Evolutionary conservation across 2,329 filamentous ascomycete species (phyloP), one percentile per base, ranked within the genome.

Genomic region (Endoconidiophora laricicola): DNA sequence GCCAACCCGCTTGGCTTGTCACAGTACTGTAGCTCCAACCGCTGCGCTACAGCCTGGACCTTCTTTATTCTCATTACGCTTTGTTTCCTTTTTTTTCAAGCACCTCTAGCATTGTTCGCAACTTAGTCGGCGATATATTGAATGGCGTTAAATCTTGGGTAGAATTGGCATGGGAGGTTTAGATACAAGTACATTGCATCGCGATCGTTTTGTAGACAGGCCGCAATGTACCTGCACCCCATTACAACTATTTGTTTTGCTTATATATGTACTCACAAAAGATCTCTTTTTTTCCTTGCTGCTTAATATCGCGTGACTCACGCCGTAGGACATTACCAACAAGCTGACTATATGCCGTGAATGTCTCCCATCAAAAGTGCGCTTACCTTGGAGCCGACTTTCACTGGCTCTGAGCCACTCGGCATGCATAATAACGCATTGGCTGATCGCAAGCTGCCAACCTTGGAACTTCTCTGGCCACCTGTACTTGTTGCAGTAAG

Each of bases 371-470:
- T 87, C 59, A 96, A 62, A 58, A 95, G 65, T 7, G 87, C 90
- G 54, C 90, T 78, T 3, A 87, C 79, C 58, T 70, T 77, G 48
- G 74, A 66, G 0, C 87, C 87, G 60, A 83, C 83, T 44, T 68
- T 71, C 50, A 87, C 60, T n/a, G 69, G 70, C 4, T 77, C 78
- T 33, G 78, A 69, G 2, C 77, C 76, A 36, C 72, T 70, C 0
- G 83, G 83, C 65, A 93, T 67, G 58, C 82, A 84, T 22, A 96
- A 65, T 58, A 98, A 65, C 3, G 83, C 86, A 68, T 98, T 98
- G 2, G 91, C 90, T 18, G 83, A 81, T 54, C 81, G 84, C 57
- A 96, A 71, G 63, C 90, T 96, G 0, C 87, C 86, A 2, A 98
- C 87, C 54, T 79, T 76, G 14, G 85, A 93, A 62, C 90, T 96